These are phyloP conservation scores for Metschnikowia chrysomelidarum DNA, from an alignment of 805 yeast genomes.

Conservation along the genomic window DNA sequence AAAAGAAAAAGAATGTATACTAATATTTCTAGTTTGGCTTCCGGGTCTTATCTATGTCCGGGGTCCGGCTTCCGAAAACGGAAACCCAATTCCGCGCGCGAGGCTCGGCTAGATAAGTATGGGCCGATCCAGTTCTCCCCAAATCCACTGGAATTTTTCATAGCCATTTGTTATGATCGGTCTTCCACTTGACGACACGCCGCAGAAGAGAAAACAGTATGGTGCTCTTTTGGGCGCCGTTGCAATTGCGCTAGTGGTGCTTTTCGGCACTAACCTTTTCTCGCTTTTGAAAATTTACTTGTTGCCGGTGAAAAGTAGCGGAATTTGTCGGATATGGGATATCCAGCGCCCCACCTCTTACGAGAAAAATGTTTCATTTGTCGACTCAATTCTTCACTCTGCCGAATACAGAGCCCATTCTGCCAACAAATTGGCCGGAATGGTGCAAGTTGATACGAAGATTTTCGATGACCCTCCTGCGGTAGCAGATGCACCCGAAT, in stretches of 20 bases:
- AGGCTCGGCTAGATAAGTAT: no score
- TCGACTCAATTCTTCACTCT: slow-evolving; percentile 15
- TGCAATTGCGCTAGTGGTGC: slow-evolving; percentile 16
- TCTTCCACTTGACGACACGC: slow-evolving; percentile 16
- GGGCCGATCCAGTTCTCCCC: no score
- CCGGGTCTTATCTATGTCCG: no score
- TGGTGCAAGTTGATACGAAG: slow-evolving; percentile 20
- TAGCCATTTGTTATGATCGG: no score
- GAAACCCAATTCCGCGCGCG: slow-evolving; percentile 1
- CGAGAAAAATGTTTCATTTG: slow-evolving; percentile 30
- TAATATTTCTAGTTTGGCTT: no score
- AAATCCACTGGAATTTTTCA: no score
- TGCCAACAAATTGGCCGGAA: slow-evolving; percentile 14
- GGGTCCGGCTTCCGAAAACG: no score
- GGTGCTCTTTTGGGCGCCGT: slow-evolving; percentile 6
- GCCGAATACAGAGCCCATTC: slow-evolving; percentile 10
- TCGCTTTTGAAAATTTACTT: slow-evolving; percentile 19
- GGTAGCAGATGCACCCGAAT: slow-evolving; percentile 18
- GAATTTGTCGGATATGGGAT: slow-evolving; percentile 17
- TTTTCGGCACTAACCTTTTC: slow-evolving; percentile 22
- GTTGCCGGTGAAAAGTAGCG: slow-evolving; percentile 17
- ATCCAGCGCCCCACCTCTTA: slow-evolving; percentile 25
- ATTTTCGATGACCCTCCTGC: slow-evolving; percentile 19
- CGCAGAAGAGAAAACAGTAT: slow-evolving; percentile 13
- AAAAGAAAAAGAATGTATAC: no score